Conservation (phyloP, 495 filamentous ascomycete species). For the Podospora tetraspora region DNA sequence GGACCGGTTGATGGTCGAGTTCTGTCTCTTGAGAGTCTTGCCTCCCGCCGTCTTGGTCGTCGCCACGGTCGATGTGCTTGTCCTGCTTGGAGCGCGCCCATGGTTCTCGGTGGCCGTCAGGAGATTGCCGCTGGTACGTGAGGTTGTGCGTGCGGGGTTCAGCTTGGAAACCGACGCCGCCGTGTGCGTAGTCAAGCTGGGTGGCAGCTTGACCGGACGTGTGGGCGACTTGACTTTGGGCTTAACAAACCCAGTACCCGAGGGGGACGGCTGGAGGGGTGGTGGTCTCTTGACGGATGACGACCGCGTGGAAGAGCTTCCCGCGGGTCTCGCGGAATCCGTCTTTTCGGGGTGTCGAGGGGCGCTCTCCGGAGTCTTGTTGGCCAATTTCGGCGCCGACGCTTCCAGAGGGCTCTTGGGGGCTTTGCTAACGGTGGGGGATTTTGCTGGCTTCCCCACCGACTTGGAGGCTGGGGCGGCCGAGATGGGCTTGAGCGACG, state of each 20-base stretch:
- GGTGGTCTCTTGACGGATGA: slow-evolving; percentile 33
- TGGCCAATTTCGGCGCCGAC: slow-evolving; percentile 20
- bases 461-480: slow-evolving; percentile 32
- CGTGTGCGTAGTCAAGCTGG: slow-evolving; percentile 58
- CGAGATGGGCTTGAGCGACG: slow-evolving; percentile 30
- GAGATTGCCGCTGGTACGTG: slow-evolving; percentile 32
- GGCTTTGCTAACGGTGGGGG: slow-evolving; percentile 30
- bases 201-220: slow-evolving; percentile 54
- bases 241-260: slow-evolving; percentile 47
- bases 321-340: slow-evolving; percentile 25
- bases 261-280: slow-evolving; percentile 30
- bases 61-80: slow-evolving; percentile 32
- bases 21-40: slow-evolving; percentile 36
- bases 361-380: slow-evolving; percentile 33
- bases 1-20: slow-evolving; percentile 36
- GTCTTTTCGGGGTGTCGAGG: slow-evolving; percentile 21
- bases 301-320: slow-evolving; percentile 22
- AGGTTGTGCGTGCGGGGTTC: slow-evolving; percentile 32
- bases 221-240: slow-evolving; percentile 61
- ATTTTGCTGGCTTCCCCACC: slow-evolving; percentile 34
- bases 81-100: slow-evolving; percentile 43
- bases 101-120: slow-evolving; percentile 24
- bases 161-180: slow-evolving; percentile 55
- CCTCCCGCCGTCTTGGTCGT: slow-evolving; percentile 17
- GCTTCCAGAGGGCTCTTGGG: slow-evolving; percentile 26